Conservation (phyloP, 768 basidiomycete genomes). For the Lentinula guzmanii region DNA sequence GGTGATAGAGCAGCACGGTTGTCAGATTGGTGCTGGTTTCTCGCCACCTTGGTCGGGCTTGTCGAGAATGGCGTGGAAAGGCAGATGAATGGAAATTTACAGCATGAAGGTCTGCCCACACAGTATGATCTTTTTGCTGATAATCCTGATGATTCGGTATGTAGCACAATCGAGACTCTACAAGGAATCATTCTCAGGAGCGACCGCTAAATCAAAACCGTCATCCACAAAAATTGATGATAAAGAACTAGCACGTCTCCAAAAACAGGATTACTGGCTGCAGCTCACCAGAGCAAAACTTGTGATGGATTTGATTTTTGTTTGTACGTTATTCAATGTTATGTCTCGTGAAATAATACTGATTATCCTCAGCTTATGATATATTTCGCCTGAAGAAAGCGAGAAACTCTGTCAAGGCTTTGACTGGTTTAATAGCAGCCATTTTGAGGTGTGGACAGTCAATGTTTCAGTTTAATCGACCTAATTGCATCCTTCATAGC, state of each 20-base stretch:
- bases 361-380: constrained; percentile 49
- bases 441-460: constrained; percentile 58
- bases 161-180: constrained; percentile 72
- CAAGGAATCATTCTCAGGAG: constrained; percentile 63
- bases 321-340: constrained; percentile 46
- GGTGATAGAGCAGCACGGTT: constrained; percentile 70
- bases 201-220: constrained; percentile 65
- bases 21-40: constrained; percentile 85
- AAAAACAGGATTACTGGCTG: constrained; percentile 73
- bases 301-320: constrained; percentile 81
- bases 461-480: background rate
- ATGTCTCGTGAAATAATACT: constrained; percentile 7
- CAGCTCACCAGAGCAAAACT: constrained; percentile 65
- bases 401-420: constrained; percentile 53
- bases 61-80: constrained; percentile 83
- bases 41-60: constrained; percentile 70
- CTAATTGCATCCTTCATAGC: constrained; percentile 27
- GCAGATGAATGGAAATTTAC: constrained; percentile 57
- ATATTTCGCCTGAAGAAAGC: constrained; percentile 66
- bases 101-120: constrained; percentile 50
- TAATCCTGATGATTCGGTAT: constrained; percentile 2
- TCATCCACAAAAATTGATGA: constrained; percentile 55
- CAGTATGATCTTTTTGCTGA: background rate
- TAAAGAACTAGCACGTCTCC: constrained; percentile 61
- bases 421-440: constrained; percentile 64